Evolutionary conservation across 495 filamentous ascomycete species (phyloP), one percentile per base, ranked within the genome.

Genomic region (Thermochaetoides thermophila): DNA sequence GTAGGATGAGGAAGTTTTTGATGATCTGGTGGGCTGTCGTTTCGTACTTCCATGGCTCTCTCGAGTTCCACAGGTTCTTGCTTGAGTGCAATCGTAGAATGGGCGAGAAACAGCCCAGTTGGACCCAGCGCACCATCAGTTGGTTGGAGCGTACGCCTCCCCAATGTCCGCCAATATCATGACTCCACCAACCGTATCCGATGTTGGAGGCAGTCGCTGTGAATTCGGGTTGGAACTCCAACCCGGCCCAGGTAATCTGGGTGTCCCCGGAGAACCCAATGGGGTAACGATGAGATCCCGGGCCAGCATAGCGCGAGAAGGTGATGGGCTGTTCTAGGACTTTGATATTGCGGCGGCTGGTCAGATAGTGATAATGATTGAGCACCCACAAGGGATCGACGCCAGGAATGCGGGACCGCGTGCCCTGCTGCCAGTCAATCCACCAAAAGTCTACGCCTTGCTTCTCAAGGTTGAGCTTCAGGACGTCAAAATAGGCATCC

Each of bases 341-440:
- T 1, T 39, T 27, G 26, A 51, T n/a, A 25, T 38, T 48, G 1
- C 50, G 55, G 8, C 35, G 40, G 35, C 56, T 64, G 33, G 71
- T 65, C 2, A 73, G 58, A 44, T 64, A 76, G 29, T 71, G 65
- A 40, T 60, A 74, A 38, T 76, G 71, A 43, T 74, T 76, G 29
- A 76, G 57, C n/a, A 74, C 44, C 69, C 71, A 74, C 1, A 76
- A 48, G 0, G 71, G 71, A 45, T 76, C 71, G 22, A 74, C 56
- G 8, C 71, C 71, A 0, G 61, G 63, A 17, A 70, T 59, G 9
- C 48, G 50, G 1, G 68, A 69, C 31, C 55, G 34, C 11, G 40
- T 45, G 2, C 71, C 71, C 48, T 76, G 71, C 47, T 76, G 71
- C 71, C 71, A 76, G 50, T 76, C 71, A 19, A 73, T 53, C 71